Conservation (phyloP, 179 eudicot genomes). For the Silene vulgaris region DNA sequence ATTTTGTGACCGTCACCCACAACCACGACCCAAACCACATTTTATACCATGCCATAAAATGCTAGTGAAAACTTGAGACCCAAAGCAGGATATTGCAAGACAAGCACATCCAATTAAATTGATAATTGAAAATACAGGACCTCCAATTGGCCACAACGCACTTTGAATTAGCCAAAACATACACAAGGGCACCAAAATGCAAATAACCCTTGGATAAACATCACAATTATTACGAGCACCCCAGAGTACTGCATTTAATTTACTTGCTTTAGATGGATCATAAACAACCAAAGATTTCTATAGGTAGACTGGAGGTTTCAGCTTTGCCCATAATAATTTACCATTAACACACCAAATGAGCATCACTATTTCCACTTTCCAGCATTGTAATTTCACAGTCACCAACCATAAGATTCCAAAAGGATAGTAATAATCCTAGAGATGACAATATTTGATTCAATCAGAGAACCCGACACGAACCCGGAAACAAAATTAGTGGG, state of each 20-base stretch:
- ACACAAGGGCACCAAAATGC: too few species aligned
- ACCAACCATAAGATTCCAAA: neutral
- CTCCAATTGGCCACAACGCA: neutral
- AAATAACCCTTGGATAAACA: neutral
- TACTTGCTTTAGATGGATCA: neutral
- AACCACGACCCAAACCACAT: neutral
- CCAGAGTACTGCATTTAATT: neutral
- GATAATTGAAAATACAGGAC: neutral
- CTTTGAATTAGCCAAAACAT: neutral
- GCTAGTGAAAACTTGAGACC: neutral
- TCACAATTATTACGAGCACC: neutral
- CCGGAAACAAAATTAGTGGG: too few species aligned
- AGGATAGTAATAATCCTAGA: neutral
- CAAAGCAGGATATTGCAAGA: neutral
- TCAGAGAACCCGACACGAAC: too few species aligned
- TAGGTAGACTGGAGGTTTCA: neutral
- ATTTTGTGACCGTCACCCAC: neutral
- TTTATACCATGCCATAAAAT: too few species aligned
- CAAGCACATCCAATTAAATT: neutral
- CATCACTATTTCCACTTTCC: neutral
- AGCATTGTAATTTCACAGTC: slow-evolving; percentile 5
- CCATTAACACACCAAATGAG: neutral
- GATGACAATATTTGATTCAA: neutral
- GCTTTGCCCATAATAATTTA: too few species aligned
- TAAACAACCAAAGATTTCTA: neutral